Evolutionary conservation across 768 basidiomycete genomes (phyloP), one percentile per base, ranked within the genome.

Genomic region (Pleurotus giganteus): DNA sequence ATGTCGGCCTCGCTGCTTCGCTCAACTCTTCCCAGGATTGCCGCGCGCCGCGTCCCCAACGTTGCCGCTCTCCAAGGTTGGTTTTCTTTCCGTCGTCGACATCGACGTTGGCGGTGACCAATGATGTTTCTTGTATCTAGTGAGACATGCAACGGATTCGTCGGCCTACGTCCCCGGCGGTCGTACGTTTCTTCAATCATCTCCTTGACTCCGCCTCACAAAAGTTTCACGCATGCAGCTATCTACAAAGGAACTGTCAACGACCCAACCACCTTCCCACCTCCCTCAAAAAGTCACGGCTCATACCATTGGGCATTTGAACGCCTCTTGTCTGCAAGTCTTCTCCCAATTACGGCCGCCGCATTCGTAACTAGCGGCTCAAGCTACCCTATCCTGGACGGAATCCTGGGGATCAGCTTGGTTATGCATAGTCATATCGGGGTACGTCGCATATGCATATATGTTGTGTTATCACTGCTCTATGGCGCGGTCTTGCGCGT

Each of bases 361-460:
- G 89, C 95, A 0, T 91, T 92, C 61, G 91, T 84, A 24, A 88
- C 89, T 4, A 85, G 85, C 37, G 84, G 83, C 15, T 83, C 79
- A 51, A 79, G 78, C 57, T 85, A 95, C 73, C 92, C 97, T 2
- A 73, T 97, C 60, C 70, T 98, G 43, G 97, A 99, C 64, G 96
- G 92, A 43, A 65, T 98, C 47, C 82, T 98, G 52, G 94, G 88
- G 15, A 77, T 94, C 57, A 86, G 86, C 46, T 78, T 99, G 65
- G 82, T 98, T 60, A 85, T 98, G 68, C 97, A 98, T 76, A 91
- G 88, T 71, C 95, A 99, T 68, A 91, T 99, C 59, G 96, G 95
- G 53, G 95, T 92, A 63, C 37, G 85, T 83, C 13, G 47, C 51
- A 24, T 19, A 24, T 52, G 9, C 19, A 12, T 41, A 7, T 41